These are phyloP conservation scores for Malus orientalis DNA, from an alignment of 306 rosid species.

Conservation along the genomic window DNA sequence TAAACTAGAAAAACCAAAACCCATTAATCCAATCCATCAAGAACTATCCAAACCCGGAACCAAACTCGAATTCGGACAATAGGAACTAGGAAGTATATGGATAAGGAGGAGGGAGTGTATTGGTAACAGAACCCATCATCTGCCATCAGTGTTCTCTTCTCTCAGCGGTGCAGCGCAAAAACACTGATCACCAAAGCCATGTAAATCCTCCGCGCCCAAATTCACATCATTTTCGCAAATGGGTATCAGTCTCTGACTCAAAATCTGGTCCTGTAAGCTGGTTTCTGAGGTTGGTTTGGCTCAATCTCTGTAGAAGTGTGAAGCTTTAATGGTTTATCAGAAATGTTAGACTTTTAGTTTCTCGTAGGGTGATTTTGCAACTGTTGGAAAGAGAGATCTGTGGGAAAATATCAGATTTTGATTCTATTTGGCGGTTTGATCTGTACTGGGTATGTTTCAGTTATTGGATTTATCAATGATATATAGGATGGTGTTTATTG, in stretches of 20 bases:
- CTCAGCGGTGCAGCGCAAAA: background rate
- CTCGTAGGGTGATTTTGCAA: background rate
- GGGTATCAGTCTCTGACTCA: background rate
- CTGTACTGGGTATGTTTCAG: background rate
- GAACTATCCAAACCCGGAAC: background rate
- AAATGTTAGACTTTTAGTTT: background rate
- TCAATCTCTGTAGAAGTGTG: background rate
- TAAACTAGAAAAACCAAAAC: background rate
- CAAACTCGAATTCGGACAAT: background rate
- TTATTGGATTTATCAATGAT: background rate
- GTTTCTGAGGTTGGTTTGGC: background rate
- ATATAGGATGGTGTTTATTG: no score
- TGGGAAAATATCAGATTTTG: constrained; percentile 1
- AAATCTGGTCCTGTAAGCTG: constrained; percentile 1
- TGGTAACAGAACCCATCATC: background rate
- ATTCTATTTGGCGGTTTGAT: constrained; percentile 13
- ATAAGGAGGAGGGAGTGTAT: background rate
- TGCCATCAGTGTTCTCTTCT: background rate
- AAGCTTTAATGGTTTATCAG: background rate
- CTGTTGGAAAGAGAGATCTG: constrained; percentile 13
- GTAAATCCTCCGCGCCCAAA: background rate
- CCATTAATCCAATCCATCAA: background rate
- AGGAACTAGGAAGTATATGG: background rate
- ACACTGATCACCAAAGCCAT: background rate
- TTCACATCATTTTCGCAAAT: background rate